Conservation (phyloP, 495 filamentous ascomycete species). For the Aspergillus sparsus region DNA sequence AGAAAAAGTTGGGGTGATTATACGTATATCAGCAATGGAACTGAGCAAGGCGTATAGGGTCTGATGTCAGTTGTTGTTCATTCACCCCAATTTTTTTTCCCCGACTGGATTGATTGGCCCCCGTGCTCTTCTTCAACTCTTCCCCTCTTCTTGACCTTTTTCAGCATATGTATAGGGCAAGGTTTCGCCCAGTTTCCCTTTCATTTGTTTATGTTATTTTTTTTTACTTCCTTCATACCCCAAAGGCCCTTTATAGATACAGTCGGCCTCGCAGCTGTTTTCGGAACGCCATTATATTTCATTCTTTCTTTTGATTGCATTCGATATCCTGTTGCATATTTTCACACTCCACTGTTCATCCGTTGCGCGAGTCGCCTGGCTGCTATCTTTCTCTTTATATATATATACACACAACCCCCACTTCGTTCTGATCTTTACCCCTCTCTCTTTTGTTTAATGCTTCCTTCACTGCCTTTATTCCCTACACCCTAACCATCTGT, state of each 20-base stretch:
- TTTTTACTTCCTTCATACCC: constrained; percentile 42
- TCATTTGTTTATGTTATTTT: constrained; percentile 25
- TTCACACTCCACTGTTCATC: constrained; percentile 23
- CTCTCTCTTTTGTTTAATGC: constrained; percentile 38
- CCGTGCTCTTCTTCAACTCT: constrained; percentile 23
- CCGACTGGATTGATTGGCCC: constrained; percentile 26
- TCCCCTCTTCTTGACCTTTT: constrained; percentile 7
- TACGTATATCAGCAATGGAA: constrained; percentile 32
- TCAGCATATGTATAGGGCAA: constrained; percentile 25
- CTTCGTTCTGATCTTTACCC: constrained; percentile 20
- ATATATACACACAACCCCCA: constrained; percentile 17
- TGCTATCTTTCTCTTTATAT: constrained; percentile 33
- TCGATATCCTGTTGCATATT: constrained; percentile 33
- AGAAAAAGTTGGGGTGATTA: constrained; percentile 32
- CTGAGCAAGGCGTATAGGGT: constrained; percentile 43
- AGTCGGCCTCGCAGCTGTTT: constrained; percentile 44
- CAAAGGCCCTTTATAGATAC: constrained; percentile 46
- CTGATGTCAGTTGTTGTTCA: constrained; percentile 32
- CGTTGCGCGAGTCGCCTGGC: constrained; percentile 42
- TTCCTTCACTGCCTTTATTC: constrained; percentile 19
- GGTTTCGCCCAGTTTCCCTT: constrained; percentile 27
- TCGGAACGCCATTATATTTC: constrained; percentile 28
- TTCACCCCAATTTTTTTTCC: constrained; percentile 21
- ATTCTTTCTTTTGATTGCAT: constrained; percentile 29
- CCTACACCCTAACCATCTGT: constrained; percentile 20